A percentile compares a stretch with the other conserved stretches of the same genome.
phyloP scores from a whole-genome alignment of 176 grass and related monocot genomes.

The Bromus sterilis region DNA sequence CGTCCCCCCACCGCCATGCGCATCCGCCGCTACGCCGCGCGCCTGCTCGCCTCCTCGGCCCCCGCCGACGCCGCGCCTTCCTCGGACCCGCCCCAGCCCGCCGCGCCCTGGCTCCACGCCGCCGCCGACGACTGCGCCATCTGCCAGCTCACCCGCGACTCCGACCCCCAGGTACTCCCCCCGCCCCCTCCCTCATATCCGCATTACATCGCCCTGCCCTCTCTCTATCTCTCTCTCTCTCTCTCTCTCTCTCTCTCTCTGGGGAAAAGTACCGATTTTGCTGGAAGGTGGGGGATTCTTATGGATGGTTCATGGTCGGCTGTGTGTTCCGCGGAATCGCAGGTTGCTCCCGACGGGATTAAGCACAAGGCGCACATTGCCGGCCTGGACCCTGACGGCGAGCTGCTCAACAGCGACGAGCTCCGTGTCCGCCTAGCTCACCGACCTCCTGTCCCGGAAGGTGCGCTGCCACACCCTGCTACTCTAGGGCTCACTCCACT shows the following conservation, averaged over 20 bases:
- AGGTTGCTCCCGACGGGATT: slow-evolving; percentile 24
- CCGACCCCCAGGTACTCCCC: slow-evolving; percentile 24
- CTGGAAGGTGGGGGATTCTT: neutral
- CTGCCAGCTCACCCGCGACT: slow-evolving; percentile 24
- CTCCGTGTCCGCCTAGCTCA: neutral
- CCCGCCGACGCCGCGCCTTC: neutral
- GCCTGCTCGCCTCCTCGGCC: slow-evolving; percentile 34
- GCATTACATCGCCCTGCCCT: slow-evolving; percentile 1
- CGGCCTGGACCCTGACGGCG: neutral
- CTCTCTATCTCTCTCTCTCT: no score
- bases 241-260: no score
- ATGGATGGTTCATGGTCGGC: neutral
- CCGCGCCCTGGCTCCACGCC: slow-evolving; percentile 33
- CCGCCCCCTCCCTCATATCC: neutral
- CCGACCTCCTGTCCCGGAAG: slow-evolving; percentile 8
- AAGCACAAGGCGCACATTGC: slow-evolving; percentile 37
- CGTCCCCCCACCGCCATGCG: slow-evolving; percentile 28
- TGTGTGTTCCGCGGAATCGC: neutral
- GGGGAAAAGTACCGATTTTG: neutral
- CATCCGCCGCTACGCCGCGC: slow-evolving; percentile 55
- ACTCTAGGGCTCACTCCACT: neutral
- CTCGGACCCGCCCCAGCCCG: slow-evolving; percentile 9
- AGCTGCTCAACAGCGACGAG: neutral
- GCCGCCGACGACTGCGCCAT: slow-evolving; percentile 39
- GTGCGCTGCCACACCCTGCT: neutral